Evolutionary conservation across 176 grass and related monocot genomes (phyloP).

Genomic region (Neostapfia colusana): DNA sequence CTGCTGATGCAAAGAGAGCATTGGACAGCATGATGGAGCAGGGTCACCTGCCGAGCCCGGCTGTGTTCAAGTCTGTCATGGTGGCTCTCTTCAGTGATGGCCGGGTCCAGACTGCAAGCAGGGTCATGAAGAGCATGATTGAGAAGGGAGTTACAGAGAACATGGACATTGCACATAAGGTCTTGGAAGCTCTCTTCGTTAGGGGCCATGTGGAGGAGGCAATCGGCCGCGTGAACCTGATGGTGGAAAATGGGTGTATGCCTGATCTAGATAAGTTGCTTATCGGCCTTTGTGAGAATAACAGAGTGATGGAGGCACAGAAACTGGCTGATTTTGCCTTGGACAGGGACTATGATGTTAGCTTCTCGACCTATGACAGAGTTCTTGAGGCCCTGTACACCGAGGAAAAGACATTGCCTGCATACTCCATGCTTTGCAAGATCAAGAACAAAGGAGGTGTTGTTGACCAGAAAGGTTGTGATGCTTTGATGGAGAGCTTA

Average conservation of each 20-base stretch:
- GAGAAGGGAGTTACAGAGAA: constrained; percentile 90
- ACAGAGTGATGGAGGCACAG: constrained; percentile 73
- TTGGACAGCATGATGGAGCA: constrained; percentile 93
- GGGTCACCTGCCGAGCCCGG: constrained; percentile 67
- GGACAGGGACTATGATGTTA: constrained; percentile 72
- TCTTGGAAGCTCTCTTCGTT: constrained; percentile 75
- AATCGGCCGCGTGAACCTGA: constrained; percentile 75
- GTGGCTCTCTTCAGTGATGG: constrained; percentile 59
- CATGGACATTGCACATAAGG: constrained; percentile 69
- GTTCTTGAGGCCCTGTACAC: constrained; percentile 73
- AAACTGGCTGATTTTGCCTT: constrained; percentile 77
- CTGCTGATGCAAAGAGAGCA: constrained; percentile 71
- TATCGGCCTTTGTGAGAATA: constrained; percentile 60
- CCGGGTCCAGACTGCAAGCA: constrained; percentile 75
- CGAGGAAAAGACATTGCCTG: constrained; percentile 71
- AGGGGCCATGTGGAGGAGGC: constrained; percentile 94
- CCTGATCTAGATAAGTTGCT: constrained; percentile 77
- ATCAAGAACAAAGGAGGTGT: constrained; percentile 87
- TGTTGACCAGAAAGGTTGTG: constrained; percentile 70
- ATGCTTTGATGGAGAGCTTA: constrained; percentile 68
- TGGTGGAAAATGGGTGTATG: constrained; percentile 63
- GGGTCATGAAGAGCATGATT: constrained; percentile 94
- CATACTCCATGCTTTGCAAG: constrained; percentile 91
- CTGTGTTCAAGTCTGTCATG: constrained; percentile 83
- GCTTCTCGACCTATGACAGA: constrained; percentile 77